phyloP scores from a whole-genome alignment of 129 eudicot species.

The Erigeron canadensis region DNA sequence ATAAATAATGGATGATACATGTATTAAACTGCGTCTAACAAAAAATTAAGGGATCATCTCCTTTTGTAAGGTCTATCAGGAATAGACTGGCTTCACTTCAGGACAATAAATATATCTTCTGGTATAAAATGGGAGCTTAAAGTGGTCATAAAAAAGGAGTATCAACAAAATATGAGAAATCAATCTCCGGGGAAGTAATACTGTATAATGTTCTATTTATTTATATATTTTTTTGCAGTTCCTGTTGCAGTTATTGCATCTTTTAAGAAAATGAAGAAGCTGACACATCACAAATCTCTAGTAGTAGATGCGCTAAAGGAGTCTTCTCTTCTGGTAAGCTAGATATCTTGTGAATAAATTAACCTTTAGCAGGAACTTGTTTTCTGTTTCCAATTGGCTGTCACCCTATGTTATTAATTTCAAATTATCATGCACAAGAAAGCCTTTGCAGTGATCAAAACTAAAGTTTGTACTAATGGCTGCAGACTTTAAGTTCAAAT shows the following conservation, averaged over 20 bases:
- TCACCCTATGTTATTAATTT: neutral
- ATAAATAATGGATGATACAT: neutral
- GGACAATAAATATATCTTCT: neutral
- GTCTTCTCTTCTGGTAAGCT: constrained; percentile 74
- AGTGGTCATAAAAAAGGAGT: constrained; percentile 14
- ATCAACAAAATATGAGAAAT: neutral
- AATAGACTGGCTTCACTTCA: neutral
- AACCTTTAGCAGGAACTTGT: constrained; percentile 7
- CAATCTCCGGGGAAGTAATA: neutral
- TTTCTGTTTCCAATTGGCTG: neutral
- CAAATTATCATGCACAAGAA: neutral
- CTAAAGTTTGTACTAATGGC: constrained; percentile 17
- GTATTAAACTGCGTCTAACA: neutral
- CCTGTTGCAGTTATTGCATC: constrained; percentile 76
- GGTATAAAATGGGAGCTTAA: constrained; percentile 3
- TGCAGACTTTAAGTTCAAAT: constrained; percentile 74
- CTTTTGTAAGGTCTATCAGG: neutral
- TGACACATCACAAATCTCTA: constrained; percentile 57
- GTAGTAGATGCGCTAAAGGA: constrained; percentile 80
- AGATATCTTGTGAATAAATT: neutral
- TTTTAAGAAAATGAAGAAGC: constrained; percentile 76
- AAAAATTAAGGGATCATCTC: neutral
- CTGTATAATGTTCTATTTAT: no score
- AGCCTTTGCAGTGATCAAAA: neutral
- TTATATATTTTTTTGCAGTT: constrained; percentile 72